A percentile compares a stretch with the other conserved stretches of the same genome.
phyloP scores from a whole-genome alignment of 768 basidiomycete species.

The Goffeauzyma gilvescens region DNA sequence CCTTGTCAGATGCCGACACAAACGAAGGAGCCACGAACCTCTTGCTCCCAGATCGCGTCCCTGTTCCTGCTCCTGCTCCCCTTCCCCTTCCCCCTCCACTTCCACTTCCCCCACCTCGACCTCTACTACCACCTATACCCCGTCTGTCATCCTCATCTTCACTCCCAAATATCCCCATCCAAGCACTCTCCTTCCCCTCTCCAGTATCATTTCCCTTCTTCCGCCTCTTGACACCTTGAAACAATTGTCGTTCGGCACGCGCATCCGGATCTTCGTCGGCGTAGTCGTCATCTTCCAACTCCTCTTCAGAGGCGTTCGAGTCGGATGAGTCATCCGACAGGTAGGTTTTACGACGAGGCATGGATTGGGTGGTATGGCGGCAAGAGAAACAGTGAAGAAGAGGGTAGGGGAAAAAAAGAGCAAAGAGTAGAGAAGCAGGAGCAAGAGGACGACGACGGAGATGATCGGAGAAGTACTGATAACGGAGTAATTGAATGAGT shows the following conservation, averaged over 20 bases:
- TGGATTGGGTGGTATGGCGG: too few relatives aligned
- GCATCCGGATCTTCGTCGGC: conserved; percentile 36
- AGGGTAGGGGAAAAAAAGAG: too few relatives aligned
- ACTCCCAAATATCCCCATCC: conserved; percentile 31
- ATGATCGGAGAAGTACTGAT: too few relatives aligned
- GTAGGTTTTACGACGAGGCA: conserved; percentile 33
- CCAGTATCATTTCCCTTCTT: background rate
- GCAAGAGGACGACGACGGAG: too few relatives aligned
- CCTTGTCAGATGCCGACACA: too few relatives aligned
- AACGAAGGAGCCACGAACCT: too few relatives aligned
- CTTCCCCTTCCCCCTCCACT: conserved; percentile 3
- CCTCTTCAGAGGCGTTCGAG: conserved; percentile 38
- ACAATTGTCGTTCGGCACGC: conserved; percentile 54
- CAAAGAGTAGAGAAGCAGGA: too few relatives aligned
- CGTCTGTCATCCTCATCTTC: conserved; percentile 18
- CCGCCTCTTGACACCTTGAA: conserved; percentile 19
- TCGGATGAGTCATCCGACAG: conserved; percentile 42
- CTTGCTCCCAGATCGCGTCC: too few relatives aligned
- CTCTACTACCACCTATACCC: conserved; percentile 12
- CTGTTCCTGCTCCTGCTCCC: background rate
- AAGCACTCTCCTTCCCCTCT: conserved; percentile 26
- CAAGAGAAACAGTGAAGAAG: too few relatives aligned
- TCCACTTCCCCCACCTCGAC: conserved; percentile 10
- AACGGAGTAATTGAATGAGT: too few relatives aligned
- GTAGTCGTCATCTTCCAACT: conserved; percentile 37